These are phyloP conservation scores for Alternaria infectoria DNA, from an alignment of 2,329 filamentous ascomycete species.

Conservation along the genomic window DNA sequence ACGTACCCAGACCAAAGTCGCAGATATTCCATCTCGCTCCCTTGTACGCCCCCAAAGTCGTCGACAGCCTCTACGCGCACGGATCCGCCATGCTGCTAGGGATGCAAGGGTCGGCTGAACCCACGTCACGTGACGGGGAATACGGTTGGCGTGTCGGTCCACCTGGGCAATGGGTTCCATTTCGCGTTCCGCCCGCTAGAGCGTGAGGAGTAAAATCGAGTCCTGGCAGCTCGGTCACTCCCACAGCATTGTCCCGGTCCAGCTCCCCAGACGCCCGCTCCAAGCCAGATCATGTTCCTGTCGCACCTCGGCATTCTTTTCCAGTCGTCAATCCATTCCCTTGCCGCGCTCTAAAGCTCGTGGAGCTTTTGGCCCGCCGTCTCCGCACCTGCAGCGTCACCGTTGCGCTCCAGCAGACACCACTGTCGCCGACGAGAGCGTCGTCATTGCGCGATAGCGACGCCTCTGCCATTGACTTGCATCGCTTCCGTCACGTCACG, in stretches of 20 bases:
- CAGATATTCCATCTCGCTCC: not conserved
- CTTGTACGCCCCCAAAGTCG: not conserved
- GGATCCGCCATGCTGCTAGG: not conserved
- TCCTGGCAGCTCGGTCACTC: constrained; percentile 33
- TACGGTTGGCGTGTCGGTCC: constrained; percentile 21
- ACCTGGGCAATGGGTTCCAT: not conserved
- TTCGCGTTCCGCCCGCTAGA: constrained; percentile 20
- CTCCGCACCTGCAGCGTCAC: constrained; percentile 43
- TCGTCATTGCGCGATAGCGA: constrained; percentile 15
- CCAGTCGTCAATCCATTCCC: constrained; percentile 34
- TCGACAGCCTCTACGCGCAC: constrained; percentile 4
- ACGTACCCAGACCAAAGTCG: not conserved
- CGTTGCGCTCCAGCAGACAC: constrained; percentile 30
- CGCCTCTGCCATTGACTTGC: constrained; percentile 16
- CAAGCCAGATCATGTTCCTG: constrained; percentile 39
- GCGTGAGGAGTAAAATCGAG: constrained; percentile 33
- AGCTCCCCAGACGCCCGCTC: constrained; percentile 19
- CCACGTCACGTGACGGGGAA: constrained; percentile 19
- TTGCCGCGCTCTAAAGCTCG: constrained; percentile 45
- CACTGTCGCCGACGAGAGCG: constrained; percentile 17
- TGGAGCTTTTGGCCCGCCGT: constrained; percentile 46
- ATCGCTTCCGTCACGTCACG: constrained; percentile 5
- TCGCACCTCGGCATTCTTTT: constrained; percentile 19
- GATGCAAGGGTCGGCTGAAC: constrained; percentile 1
- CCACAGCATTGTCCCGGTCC: constrained; percentile 35